Base-by-base conservation (phyloP, 257 asterid genomes). In the Osmanthus fragrans region DNA sequence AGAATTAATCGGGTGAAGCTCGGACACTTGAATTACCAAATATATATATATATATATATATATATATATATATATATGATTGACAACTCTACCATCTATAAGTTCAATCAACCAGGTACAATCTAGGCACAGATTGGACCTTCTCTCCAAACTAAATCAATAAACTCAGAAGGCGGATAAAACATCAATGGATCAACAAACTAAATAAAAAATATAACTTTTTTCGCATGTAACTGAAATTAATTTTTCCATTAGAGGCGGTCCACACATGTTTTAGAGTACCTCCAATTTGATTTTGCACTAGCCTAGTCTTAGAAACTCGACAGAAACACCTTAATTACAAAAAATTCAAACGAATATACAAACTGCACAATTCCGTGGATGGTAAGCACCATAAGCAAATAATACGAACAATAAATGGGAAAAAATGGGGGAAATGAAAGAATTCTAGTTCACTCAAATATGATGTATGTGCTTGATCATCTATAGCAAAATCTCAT, bases 321-420 rank as follows among this genome's bases (percentile, higher is more conserved):
- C 68, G 15, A 60, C 16, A 25, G 5, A 60, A 23, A 19, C 32
- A 18, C 76, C 54, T 49, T 78, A 79, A 81, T 88, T 81, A 88
- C 94, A 90, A 74, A 78, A 81, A 80, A 65, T 79, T 77, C 80
- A 77, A 36, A 79, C 71, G 80, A 80, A 90, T 88, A 66, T 89
- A 92, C 92, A 87, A 78, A 81, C 77, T 84, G 86, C 88, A 84
- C 86, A 78, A 84, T 80, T 84, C 82, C 64, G 84, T 76, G 80
- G 85, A 86, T 45, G 66, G 47, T 75, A 87, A 87, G 87, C 84
- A 78, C 85, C 81, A 56, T 36, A 79, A 80, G 85, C 87, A 87
- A 84, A 85, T 74, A 82, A 72, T 73, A 81, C 33, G 60, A 69
- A 25, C 82, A 54, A 49, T 34, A 32, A 27, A 73, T 25, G 27